Conservation (phyloP, 2,329 filamentous ascomycete genomes). For the Akanthomyces muscarius region DNA sequence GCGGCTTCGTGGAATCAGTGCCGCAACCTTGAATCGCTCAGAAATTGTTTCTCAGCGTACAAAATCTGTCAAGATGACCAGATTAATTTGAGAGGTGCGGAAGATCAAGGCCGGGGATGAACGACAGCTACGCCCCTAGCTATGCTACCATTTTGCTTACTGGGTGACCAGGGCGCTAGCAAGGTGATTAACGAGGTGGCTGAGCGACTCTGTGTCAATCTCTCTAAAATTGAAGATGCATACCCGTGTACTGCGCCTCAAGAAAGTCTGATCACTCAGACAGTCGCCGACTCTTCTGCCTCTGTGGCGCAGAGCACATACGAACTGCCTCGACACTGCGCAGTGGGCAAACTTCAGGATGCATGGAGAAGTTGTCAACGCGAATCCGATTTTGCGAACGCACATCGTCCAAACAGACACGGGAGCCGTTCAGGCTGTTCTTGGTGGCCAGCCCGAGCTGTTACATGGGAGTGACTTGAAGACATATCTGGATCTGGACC, state of each 20-base stretch:
- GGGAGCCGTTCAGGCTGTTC: constrained; percentile 37
- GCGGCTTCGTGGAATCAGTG: not conserved
- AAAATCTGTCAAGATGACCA: not conserved
- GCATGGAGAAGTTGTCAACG: constrained; percentile 32
- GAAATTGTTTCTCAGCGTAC: too few relatives aligned
- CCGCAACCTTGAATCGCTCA: too few relatives aligned
- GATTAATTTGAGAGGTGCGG: not conserved
- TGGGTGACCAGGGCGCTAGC: not conserved
- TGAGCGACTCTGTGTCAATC: not conserved
- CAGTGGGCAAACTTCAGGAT: constrained; percentile 23
- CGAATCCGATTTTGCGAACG: constrained; percentile 37
- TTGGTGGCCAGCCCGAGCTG: constrained; percentile 33
- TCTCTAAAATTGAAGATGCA: constrained; percentile 12
- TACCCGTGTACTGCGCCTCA: constrained; percentile 18
- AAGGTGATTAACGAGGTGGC: not conserved
- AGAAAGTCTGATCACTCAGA: constrained; percentile 11
- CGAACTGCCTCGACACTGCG: constrained; percentile 8
- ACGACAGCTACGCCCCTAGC: not conserved
- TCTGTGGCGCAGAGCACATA: constrained; percentile 23
- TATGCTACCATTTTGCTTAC: not conserved
- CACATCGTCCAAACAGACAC: constrained; percentile 37
- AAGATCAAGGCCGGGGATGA: not conserved
- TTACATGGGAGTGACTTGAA: not conserved
- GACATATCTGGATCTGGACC: not conserved
- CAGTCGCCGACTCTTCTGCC: constrained; percentile 17